Conservation (phyloP, 2,329 filamentous ascomycete genomes). For the Aspergillus amoenus region DNA sequence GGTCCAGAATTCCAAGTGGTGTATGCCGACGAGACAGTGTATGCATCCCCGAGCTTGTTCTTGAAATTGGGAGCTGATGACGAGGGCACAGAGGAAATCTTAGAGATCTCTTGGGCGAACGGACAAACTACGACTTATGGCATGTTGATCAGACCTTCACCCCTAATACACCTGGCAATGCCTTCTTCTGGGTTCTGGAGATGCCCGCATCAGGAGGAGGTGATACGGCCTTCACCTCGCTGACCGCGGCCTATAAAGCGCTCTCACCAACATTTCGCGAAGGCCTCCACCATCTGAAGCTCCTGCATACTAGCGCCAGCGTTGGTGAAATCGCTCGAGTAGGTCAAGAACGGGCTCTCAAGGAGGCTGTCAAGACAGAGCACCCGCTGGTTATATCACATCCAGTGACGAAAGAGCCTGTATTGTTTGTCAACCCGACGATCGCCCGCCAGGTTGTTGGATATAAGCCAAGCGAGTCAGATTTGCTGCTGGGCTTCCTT, state of each 20-base stretch:
- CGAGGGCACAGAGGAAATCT: constrained; percentile 7
- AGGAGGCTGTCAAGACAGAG: constrained; percentile 12
- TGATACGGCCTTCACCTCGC: constrained; percentile 10
- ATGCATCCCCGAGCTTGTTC: neutral
- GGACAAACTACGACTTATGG: constrained; percentile 13
- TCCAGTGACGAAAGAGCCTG: constrained; percentile 7
- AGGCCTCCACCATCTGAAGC: constrained; percentile 9
- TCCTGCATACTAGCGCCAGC: constrained; percentile 12
- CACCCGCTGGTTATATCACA: constrained; percentile 11
- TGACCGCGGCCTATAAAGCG: constrained; percentile 9
- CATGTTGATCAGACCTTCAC: constrained; percentile 14
- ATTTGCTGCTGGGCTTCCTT: constrained; percentile 6
- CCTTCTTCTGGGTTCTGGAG: constrained; percentile 14
- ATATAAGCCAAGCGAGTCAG: constrained; percentile 11
- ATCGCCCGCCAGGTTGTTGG: constrained; percentile 12
- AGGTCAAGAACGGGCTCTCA: constrained; percentile 10
- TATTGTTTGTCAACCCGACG: constrained; percentile 11
- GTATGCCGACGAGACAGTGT: constrained; percentile 14
- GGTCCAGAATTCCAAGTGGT: constrained; percentile 12
- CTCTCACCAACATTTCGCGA: constrained; percentile 12
- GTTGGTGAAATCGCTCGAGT: constrained; percentile 9
- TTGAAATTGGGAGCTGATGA: neutral
- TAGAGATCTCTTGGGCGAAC: constrained; percentile 6
- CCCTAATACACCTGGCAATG: constrained; percentile 9
- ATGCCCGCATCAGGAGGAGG: constrained; percentile 10